Evolutionary conservation across 169 alveolate genomes (phyloP).

Genomic region (Plasmodium knowlesi): DNA sequence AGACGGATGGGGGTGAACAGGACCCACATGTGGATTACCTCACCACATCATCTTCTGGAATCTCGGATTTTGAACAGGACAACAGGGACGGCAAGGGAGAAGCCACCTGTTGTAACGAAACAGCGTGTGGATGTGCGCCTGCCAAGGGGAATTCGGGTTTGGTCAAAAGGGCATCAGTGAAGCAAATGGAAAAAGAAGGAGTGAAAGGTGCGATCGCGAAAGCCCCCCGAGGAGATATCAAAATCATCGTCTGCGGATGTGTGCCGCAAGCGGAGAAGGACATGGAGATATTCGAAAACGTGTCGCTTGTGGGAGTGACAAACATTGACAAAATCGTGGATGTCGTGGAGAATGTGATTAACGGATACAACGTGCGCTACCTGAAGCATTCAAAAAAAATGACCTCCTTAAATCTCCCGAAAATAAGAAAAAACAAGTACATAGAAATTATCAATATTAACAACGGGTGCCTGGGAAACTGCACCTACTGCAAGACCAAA

Average conservation of each 20-base stretch:
- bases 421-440: constrained; percentile 95
- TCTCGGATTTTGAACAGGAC: constrained; percentile 23
- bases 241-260: constrained; percentile 95
- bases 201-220: not conserved
- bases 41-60: constrained; percentile 57
- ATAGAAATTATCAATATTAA: constrained; percentile 92
- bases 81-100: not conserved
- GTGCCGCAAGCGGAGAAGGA: constrained; percentile 96
- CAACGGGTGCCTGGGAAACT: constrained; percentile 98
- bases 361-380: constrained; percentile 93
- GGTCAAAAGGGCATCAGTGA: not conserved
- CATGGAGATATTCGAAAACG: constrained; percentile 77
- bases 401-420: constrained; percentile 97
- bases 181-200: not conserved
- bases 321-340: constrained; percentile 93
- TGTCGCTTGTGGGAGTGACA: constrained; percentile 89
- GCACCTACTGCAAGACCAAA: constrained; percentile 99
- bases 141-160: not conserved
- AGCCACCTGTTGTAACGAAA: not conserved
- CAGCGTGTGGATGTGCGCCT: not conserved
- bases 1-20: not conserved
- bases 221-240: constrained; percentile 78
- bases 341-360: constrained; percentile 96
- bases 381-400: constrained; percentile 87
- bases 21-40: constrained; percentile 28